These are phyloP conservation scores for Calendula officinalis DNA, from an alignment of 129 eudicot genomes.

Conservation along the genomic window DNA sequence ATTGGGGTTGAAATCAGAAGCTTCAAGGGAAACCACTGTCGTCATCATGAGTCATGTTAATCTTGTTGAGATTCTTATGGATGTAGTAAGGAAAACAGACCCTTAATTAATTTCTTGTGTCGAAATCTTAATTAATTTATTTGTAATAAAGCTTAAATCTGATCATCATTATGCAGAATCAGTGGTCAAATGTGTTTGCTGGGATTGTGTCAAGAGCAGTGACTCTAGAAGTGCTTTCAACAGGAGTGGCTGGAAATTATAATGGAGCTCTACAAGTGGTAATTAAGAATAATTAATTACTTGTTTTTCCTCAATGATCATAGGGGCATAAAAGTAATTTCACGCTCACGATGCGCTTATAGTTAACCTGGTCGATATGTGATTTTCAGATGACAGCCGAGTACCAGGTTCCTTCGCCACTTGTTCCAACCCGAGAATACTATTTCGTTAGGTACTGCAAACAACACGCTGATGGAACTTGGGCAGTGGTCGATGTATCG, in stretches of 20 bases:
- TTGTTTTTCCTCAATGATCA: not conserved
- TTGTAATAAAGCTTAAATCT: not conserved
- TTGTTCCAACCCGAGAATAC: slow-evolving; percentile 49
- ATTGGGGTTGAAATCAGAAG: slow-evolving; percentile 43
- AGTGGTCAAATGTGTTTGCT: slow-evolving; percentile 59
- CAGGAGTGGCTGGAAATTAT: slow-evolving; percentile 60
- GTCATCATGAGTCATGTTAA: slow-evolving; percentile 56
- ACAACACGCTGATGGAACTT: slow-evolving; percentile 42
- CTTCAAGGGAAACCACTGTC: slow-evolving; percentile 49
- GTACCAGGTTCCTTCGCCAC: slow-evolving; percentile 49
- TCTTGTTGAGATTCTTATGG: slow-evolving; percentile 68
- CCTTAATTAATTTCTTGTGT: not conserved
- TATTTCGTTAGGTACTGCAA: slow-evolving; percentile 55
- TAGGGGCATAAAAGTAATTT: not conserved
- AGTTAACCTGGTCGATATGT: not conserved
- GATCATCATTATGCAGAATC: slow-evolving; percentile 36
- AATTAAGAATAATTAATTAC: slow-evolving; percentile 1
- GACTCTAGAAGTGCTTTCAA: slow-evolving; percentile 60
- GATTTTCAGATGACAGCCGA: slow-evolving; percentile 44
- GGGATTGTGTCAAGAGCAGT: slow-evolving; percentile 63
- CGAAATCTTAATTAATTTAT: not conserved
- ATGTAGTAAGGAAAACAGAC: slow-evolving; percentile 36
- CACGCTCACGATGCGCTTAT: not conserved
- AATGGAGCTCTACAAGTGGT: slow-evolving; percentile 99
- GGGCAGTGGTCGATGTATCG: slow-evolving; percentile 67